Conservation (phyloP, 768 basidiomycete genomes). For the Suillus weaverae region DNA sequence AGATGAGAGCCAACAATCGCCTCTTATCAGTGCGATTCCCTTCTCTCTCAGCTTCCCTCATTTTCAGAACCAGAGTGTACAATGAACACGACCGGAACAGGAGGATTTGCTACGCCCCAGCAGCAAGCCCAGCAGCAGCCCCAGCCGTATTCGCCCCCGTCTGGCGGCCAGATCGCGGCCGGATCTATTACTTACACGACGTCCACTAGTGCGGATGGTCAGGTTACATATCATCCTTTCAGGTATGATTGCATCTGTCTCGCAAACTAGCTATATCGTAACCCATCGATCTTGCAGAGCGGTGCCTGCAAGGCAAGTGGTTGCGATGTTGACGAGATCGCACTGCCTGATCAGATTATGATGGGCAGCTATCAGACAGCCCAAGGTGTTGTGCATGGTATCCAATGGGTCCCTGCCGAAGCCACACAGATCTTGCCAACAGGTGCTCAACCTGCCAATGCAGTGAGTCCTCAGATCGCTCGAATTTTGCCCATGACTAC, state of each 20-base stretch:
- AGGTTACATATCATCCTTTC: slow-evolving; percentile 69
- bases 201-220: slow-evolving; percentile 59
- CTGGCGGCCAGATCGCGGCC: slow-evolving; percentile 50
- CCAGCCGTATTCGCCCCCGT: slow-evolving; percentile 31
- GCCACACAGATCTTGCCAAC: slow-evolving; percentile 58
- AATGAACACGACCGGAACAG: slow-evolving; percentile 26
- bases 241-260: slow-evolving; percentile 45
- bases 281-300: slow-evolving; percentile 45
- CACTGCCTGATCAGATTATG: slow-evolving; percentile 23
- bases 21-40: slow-evolving; percentile 13
- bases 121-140: slow-evolving; percentile 25
- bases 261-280: slow-evolving; percentile 5
- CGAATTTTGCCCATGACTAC: background rate
- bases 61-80: slow-evolving; percentile 13
- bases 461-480: slow-evolving; percentile 37
- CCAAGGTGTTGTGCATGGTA: slow-evolving; percentile 64
- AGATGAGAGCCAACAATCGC: slow-evolving; percentile 17
- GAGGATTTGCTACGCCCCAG: slow-evolving; percentile 27
- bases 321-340: background rate
- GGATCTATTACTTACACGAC: slow-evolving; percentile 78
- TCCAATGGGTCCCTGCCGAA: slow-evolving; percentile 68
- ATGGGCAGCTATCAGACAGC: slow-evolving; percentile 66
- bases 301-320: slow-evolving; percentile 65
- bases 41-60: slow-evolving; percentile 12
- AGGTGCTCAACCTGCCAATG: slow-evolving; percentile 59